Base-by-base conservation (phyloP, 768 basidiomycete species). In the Piloderma croceum region DNA sequence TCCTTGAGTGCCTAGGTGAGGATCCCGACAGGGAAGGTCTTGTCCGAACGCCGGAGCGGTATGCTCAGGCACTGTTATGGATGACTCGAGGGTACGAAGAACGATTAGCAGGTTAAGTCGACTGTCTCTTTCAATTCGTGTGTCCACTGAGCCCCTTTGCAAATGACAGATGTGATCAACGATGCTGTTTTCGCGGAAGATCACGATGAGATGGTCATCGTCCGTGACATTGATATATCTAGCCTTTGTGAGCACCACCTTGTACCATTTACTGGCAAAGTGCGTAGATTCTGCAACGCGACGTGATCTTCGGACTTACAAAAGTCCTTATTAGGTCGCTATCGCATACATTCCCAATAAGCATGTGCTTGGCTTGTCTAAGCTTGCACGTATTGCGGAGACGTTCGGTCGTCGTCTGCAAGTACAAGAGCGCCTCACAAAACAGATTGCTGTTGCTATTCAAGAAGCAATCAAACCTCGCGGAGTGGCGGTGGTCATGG, bases 81-180 rank as follows among this genome's bases (percentile, higher is more conserved):
- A 96, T 98, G 93, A 98, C 96, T 24, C 81, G 85, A 58, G 96
- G 96, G 7, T 99, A 99, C 64, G 96, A 98, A 60, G 93, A 98
- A 60, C 79, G 90, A 49, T 66, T 99, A 49, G 79, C 83, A 65
- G 90, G 92, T 91, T n/a, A 40, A 38, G 59, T 35, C 45, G 24
- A 45, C 43, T 43, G 49, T 55, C 48, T 17, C n/a, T 47, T 25
- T 15, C 27, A 15, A n/a, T 24, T 21, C n/a, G 29, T 38, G n/a
- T 36, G 40, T 33, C 40, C 34, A 39, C 17, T 33, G 20, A 35
- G 32, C 12, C 33, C 19, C 32, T 9, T 9, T 29, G 27, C 10
- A 29, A 29, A 29, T 29, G 27, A 15, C 58, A 91, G 96, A 99
- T 60, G 93, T 98, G 54, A 96, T 98, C 48, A 97, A 97, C 65